A percentile compares a stretch with the other conserved stretches of the same genome.
These are phyloP conservation scores for Xerocomus spinulosus DNA, from an alignment of 768 basidiomycete genomes.

Conservation along the genomic window DNA sequence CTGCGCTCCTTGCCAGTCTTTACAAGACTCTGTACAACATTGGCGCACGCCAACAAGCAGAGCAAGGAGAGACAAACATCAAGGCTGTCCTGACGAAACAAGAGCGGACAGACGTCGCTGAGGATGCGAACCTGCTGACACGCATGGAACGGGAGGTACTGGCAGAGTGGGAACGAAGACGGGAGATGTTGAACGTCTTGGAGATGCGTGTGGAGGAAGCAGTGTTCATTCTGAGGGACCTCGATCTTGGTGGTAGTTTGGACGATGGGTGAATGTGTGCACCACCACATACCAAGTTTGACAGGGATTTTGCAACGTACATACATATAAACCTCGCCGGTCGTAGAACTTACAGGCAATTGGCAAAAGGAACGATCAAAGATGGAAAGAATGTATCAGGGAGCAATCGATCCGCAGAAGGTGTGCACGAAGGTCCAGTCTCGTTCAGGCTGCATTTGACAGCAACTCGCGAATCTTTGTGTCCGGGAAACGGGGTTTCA, in stretches of 20 bases:
- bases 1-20: conserved; percentile 66
- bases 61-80: conserved; percentile 61
- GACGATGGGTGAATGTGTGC: conserved; percentile 42
- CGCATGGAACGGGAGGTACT: conserved; percentile 74
- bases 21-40: conserved; percentile 94
- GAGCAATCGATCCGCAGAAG: no score
- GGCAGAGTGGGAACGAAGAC: conserved; percentile 66
- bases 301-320: no score
- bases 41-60: conserved; percentile 63
- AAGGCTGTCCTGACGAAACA: conserved; percentile 76
- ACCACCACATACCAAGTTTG: background rate
- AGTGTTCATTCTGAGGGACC: conserved; percentile 85
- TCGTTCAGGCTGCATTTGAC: background rate
- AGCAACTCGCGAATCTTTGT: background rate
- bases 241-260: conserved; percentile 46
- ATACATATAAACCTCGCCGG: no score
- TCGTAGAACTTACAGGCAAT: no score
- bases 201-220: conserved; percentile 85
- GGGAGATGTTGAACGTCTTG: conserved; percentile 70
- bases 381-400: no score
- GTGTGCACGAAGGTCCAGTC: no score
- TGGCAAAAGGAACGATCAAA: no score
- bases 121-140: conserved; percentile 65
- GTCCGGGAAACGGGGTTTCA: background rate
- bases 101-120: conserved; percentile 78